A percentile compares a stretch with the other conserved stretches of the same genome.
phyloP scores from a whole-genome alignment of 257 asterid genomes.

The Nemophila menziesii region DNA sequence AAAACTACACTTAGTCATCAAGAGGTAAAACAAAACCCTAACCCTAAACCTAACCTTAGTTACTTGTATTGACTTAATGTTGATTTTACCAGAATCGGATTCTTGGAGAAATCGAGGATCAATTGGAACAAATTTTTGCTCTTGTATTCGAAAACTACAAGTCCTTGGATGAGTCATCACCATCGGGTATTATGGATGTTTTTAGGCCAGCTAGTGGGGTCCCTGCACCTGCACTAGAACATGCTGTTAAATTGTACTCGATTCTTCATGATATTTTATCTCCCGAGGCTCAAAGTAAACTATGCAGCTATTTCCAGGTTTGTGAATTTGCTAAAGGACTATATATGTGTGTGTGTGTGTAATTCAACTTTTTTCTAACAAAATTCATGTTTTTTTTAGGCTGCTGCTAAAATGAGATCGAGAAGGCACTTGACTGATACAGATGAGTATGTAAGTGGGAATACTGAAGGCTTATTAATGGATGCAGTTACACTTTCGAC shows the following conservation, averaged over 20 bases:
- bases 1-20: constrained; percentile 40
- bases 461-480: constrained; percentile 26
- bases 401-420: constrained; percentile 42
- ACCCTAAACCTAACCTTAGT: neutral
- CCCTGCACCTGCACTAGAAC: constrained; percentile 36
- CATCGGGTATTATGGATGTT: constrained; percentile 37
- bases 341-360: constrained; percentile 3
- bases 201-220: constrained; percentile 34
- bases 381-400: constrained; percentile 17
- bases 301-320: constrained; percentile 40
- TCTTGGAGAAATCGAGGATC: constrained; percentile 40
- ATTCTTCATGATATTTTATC: constrained; percentile 38
- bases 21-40: constrained; percentile 22
- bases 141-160: constrained; percentile 41
- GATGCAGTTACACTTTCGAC: constrained; percentile 31
- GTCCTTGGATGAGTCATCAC: constrained; percentile 36
- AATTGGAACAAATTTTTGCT: constrained; percentile 34
- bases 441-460: constrained; percentile 44
- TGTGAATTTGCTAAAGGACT: constrained; percentile 1
- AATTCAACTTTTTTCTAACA: constrained; percentile 1
- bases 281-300: constrained; percentile 40
- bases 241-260: constrained; percentile 34
- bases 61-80: neutral
- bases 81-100: constrained; percentile 32
- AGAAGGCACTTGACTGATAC: constrained; percentile 43